A percentile compares a stretch with the other conserved stretches of the same genome.
phyloP scores from a whole-genome alignment of 495 filamentous ascomycete genomes.

The Penicillium pancosmium region DNA sequence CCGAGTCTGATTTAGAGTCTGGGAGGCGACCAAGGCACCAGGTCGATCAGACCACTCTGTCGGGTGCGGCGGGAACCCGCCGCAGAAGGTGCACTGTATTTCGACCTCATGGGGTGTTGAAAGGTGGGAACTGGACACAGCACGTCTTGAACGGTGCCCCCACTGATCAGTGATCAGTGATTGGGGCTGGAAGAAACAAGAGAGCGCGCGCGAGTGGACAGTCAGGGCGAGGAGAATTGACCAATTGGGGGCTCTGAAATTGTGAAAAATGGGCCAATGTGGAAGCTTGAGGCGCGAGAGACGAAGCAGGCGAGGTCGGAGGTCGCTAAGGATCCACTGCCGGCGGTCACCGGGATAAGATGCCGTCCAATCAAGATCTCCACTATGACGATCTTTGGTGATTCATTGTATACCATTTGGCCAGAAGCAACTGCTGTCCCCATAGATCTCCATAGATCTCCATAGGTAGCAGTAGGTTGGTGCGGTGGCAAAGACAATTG shows the following conservation, averaged over 20 bases:
- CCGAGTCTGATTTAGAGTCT: conserved; percentile 1
- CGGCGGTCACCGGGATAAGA: not conserved
- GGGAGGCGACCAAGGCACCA: conserved; percentile 21
- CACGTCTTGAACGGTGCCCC: not conserved
- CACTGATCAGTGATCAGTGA: too few relatives aligned
- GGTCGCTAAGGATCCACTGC: not conserved
- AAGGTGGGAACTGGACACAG: not conserved
- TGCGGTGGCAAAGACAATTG: too few relatives aligned
- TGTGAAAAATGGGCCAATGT: not conserved
- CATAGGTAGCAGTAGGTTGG: too few relatives aligned
- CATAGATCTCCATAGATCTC: too few relatives aligned
- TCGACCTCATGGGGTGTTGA: conserved; percentile 13
- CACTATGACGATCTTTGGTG: not conserved
- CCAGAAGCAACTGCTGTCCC: too few relatives aligned
- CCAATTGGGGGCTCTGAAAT: not conserved
- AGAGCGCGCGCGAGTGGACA: not conserved
- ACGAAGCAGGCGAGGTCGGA: not conserved
- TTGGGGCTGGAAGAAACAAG: not conserved
- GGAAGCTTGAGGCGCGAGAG: not conserved
- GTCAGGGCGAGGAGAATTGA: not conserved
- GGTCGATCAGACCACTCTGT: conserved; percentile 28
- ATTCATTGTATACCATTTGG: too few relatives aligned
- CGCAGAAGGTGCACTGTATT: conserved; percentile 22
- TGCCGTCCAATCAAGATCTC: not conserved
- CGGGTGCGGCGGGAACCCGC: conserved; percentile 24